phyloP scores from a whole-genome alignment of 1,284 basidiomycete genomes.

The Microbotryum intermedium region DNA sequence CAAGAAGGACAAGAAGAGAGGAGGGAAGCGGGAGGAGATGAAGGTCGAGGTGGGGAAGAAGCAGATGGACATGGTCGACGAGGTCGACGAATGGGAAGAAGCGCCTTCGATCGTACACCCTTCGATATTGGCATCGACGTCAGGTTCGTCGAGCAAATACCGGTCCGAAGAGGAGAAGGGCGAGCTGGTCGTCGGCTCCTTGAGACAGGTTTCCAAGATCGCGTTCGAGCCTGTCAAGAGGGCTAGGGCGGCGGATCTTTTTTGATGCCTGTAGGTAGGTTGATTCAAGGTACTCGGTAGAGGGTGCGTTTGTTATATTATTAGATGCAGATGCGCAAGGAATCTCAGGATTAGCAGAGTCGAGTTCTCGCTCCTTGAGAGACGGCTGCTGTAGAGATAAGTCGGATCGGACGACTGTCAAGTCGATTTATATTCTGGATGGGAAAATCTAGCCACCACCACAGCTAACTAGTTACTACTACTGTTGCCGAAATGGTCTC shows the following conservation, averaged over 20 bases:
- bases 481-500: no score
- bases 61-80: slow-evolving; percentile 22
- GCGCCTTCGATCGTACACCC: slow-evolving; percentile 18
- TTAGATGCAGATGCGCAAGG: no score
- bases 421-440: no score
- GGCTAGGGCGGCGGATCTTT: slow-evolving; percentile 27
- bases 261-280: not conserved
- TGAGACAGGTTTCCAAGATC: no score
- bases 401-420: no score
- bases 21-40: slow-evolving; percentile 29
- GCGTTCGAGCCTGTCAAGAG: not conserved
- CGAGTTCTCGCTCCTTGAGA: no score
- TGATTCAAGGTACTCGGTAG: no score
- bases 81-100: slow-evolving; percentile 45
- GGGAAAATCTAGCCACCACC: no score
- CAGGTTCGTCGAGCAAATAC: slow-evolving; percentile 1
- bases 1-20: slow-evolving; percentile 35
- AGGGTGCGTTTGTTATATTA: no score
- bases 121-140: slow-evolving; percentile 1
- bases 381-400: no score
- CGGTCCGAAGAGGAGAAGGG: slow-evolving; percentile 37
- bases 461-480: no score
- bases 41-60: slow-evolving; percentile 33
- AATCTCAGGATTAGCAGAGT: no score
- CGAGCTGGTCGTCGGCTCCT: slow-evolving; percentile 25